phyloP scores from a whole-genome alignment of 2,329 filamentous ascomycete species.

The Gaeumannomyces sp. region DNA sequence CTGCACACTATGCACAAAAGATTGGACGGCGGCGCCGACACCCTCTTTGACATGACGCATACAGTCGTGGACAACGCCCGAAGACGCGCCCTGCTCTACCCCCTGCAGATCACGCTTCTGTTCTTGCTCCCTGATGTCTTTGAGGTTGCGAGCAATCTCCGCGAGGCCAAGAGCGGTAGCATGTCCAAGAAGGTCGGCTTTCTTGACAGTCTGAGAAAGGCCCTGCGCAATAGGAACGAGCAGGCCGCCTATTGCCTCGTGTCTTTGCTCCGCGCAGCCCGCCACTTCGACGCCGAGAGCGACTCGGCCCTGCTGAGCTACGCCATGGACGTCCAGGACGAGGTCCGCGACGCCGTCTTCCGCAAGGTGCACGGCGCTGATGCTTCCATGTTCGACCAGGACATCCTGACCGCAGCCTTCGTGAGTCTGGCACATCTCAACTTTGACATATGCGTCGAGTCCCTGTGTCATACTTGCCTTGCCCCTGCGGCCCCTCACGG shows the following conservation, averaged over 20 bases:
- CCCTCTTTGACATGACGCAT: conserved; percentile 63
- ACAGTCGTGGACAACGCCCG: conserved; percentile 53
- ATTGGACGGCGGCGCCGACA: conserved; percentile 60
- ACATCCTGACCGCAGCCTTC: conserved; percentile 61
- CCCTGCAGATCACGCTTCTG: conserved; percentile 56
- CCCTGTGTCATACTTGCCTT: conserved; percentile 51
- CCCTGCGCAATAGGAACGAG: conserved; percentile 58
- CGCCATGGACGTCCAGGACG: conserved; percentile 63
- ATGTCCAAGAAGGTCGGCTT: conserved; percentile 62
- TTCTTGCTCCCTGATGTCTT: conserved; percentile 64
- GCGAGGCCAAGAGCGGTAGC: conserved; percentile 55
- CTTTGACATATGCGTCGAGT: conserved; percentile 51
- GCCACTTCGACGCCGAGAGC: conserved; percentile 57
- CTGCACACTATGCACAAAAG: conserved; percentile 55
- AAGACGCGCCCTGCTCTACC: conserved; percentile 50
- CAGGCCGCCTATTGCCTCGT: conserved; percentile 62
- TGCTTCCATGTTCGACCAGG: conserved; percentile 49
- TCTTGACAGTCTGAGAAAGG: conserved; percentile 56
- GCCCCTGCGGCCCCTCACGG: conserved; percentile 47
- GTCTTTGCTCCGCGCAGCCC: conserved; percentile 53
- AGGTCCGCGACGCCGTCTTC: conserved; percentile 61
- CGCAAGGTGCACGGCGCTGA: conserved; percentile 44
- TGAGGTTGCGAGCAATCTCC: conserved; percentile 61
- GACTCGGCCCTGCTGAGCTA: conserved; percentile 58
- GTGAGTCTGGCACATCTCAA: conserved; percentile 58